A percentile compares a stretch with the other conserved stretches of the same genome.
Evolutionary conservation across 2,329 filamentous ascomycete species (phyloP).

Genomic region (Colletotrichum gloeosporioides): DNA sequence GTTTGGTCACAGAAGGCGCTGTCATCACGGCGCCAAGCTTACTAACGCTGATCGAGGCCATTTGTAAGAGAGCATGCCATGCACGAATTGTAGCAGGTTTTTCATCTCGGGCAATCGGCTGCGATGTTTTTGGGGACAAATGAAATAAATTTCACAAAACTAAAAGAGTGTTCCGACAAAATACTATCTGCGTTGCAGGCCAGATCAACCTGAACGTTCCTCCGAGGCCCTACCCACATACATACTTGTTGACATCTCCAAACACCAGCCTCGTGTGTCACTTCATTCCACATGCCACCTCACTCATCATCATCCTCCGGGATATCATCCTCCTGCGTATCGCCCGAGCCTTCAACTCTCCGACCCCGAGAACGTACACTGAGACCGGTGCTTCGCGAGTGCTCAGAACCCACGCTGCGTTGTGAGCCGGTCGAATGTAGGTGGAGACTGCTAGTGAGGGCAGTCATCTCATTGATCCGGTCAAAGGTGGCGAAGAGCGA

Average conservation of each 20-base stretch:
- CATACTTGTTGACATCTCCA: background rate
- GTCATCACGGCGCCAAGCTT: background rate
- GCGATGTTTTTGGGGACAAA: background rate
- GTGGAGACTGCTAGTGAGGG: background rate
- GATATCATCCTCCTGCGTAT: background rate
- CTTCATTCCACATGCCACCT: background rate
- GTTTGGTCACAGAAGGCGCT: background rate
- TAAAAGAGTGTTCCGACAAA: background rate
- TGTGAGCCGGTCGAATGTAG: background rate
- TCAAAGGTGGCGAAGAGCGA: too few species aligned
- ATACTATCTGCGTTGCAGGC: background rate
- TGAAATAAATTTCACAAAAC: background rate
- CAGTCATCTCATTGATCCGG: too few species aligned
- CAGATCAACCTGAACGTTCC: background rate
- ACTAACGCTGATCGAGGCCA: background rate
- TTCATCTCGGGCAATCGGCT: background rate
- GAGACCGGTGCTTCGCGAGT: background rate
- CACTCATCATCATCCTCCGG: background rate
- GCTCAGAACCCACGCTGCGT: background rate
- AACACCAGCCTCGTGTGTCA: background rate
- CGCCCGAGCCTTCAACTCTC: background rate
- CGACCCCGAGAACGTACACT: background rate
- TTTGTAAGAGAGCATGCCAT: background rate
- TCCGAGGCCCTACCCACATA: background rate
- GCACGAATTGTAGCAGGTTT: rapidly evolving